Conservation (phyloP, 345 rosid genomes). For the Syzygium aromaticum region DNA sequence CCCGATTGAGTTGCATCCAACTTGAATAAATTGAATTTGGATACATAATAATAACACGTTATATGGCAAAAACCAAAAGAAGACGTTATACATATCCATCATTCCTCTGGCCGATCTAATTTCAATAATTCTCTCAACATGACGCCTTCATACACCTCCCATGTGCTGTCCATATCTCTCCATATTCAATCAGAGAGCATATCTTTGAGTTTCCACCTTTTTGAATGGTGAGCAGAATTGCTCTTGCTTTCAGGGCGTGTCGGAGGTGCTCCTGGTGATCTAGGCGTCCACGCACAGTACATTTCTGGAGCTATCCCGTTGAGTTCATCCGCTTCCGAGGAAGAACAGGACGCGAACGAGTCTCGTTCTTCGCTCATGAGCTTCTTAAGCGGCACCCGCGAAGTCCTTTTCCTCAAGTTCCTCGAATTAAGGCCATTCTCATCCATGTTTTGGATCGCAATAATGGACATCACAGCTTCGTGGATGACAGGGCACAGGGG, state of each 20-base stretch:
- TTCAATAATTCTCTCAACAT: background rate
- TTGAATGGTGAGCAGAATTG: constrained; percentile 23
- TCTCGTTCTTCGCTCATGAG: constrained; percentile 55
- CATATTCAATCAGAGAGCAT: constrained; percentile 10
- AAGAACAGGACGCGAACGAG: constrained; percentile 25
- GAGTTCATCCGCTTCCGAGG: constrained; percentile 55
- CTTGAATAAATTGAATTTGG: background rate
- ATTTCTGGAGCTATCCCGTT: constrained; percentile 33
- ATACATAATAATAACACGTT: background rate
- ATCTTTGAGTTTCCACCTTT: constrained; percentile 64
- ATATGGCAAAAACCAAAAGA: background rate
- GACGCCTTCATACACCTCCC: background rate
- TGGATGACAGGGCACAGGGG: constrained; percentile 30
- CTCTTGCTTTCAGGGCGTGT: background rate
- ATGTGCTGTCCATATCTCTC: background rate
- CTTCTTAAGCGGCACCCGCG: constrained; percentile 33
- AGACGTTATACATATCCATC: background rate
- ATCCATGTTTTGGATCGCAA: constrained; percentile 1
- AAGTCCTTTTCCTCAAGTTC: background rate
- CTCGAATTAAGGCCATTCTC: background rate
- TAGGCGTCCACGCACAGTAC: constrained; percentile 76
- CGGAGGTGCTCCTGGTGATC: background rate
- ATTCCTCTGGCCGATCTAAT: background rate
- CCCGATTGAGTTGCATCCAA: background rate
- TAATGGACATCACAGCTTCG: constrained; percentile 10